phyloP scores from a whole-genome alignment of 1,284 basidiomycete genomes.

The Microbotryomycetes sp. region DNA sequence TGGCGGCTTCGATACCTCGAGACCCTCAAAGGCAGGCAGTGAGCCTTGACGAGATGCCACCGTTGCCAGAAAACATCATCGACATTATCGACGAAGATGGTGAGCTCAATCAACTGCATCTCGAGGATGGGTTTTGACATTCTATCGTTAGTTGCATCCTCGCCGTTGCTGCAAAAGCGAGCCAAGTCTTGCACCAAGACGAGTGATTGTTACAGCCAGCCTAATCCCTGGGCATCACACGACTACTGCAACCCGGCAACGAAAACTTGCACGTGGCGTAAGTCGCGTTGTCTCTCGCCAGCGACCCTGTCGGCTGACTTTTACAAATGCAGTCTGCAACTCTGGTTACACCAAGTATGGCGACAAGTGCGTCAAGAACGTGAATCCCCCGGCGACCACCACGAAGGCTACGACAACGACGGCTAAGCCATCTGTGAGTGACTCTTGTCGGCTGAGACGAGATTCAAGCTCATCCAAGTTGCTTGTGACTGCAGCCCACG shows the following conservation, averaged over 20 bases:
- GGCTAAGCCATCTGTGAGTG: too few relatives aligned
- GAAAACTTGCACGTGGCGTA: not conserved
- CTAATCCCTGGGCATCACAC: not conserved
- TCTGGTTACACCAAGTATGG: not conserved
- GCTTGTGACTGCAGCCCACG: slow-evolving; percentile 3
- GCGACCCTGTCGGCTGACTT: not conserved
- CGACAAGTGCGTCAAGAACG: not conserved
- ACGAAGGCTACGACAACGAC: not conserved
- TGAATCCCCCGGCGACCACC: not conserved
- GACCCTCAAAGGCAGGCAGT: too few relatives aligned
- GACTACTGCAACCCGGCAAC: not conserved
- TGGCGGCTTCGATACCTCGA: too few relatives aligned
- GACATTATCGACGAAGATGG: not conserved
- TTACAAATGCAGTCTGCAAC: not conserved
- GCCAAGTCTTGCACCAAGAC: not conserved
- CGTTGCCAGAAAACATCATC: not conserved
- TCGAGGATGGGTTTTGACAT: not conserved
- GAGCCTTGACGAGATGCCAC: not conserved
- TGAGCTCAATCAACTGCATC: too few relatives aligned
- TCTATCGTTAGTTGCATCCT: not conserved
- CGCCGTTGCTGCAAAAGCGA: not conserved
- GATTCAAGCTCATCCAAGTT: too few relatives aligned
- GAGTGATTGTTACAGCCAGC: not conserved
- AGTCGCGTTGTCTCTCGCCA: not conserved
- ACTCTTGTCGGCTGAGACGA: too few relatives aligned